phyloP scores from a whole-genome alignment of 2,329 filamentous ascomycete species.

The Fusarium protoensiforme region DNA sequence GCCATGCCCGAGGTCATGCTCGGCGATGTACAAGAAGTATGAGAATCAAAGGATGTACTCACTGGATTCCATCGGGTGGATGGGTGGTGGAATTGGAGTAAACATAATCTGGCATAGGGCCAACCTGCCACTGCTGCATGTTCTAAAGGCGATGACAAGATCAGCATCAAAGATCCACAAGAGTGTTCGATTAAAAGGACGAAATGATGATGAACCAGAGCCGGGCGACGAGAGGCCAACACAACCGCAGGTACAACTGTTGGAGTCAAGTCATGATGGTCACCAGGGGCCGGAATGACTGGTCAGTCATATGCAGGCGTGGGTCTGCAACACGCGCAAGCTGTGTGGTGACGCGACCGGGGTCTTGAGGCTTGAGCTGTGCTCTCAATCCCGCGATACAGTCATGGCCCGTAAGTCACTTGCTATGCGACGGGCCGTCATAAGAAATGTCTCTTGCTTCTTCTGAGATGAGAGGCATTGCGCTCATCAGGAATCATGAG shows the following conservation, averaged over 20 bases:
- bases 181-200: slow-evolving; percentile 5
- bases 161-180: slow-evolving; percentile 30
- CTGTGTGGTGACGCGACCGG: slow-evolving; percentile 41
- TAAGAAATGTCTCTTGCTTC: background rate
- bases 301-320: slow-evolving; percentile 36
- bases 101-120: slow-evolving; percentile 69
- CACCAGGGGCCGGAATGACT: slow-evolving; percentile 17
- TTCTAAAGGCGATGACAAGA: slow-evolving; percentile 51
- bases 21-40: slow-evolving; percentile 46
- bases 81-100: slow-evolving; percentile 65
- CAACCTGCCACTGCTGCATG: slow-evolving; percentile 72
- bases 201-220: slow-evolving; percentile 20
- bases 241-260: slow-evolving; percentile 19
- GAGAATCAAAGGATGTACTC: slow-evolving; percentile 61
- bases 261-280: slow-evolving; percentile 24
- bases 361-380: slow-evolving; percentile 30
- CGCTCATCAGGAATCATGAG: background rate
- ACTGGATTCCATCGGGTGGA: slow-evolving; percentile 68
- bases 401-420: background rate
- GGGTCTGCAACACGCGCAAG: slow-evolving; percentile 40
- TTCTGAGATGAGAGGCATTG: background rate
- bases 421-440: background rate
- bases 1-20: slow-evolving; percentile 22
- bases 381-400: slow-evolving; percentile 23
- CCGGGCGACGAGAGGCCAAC: slow-evolving; percentile 18